Evolutionary conservation across 352 stramenopile species (phyloP).

Genomic region (Pythium rishiriense): DNA sequence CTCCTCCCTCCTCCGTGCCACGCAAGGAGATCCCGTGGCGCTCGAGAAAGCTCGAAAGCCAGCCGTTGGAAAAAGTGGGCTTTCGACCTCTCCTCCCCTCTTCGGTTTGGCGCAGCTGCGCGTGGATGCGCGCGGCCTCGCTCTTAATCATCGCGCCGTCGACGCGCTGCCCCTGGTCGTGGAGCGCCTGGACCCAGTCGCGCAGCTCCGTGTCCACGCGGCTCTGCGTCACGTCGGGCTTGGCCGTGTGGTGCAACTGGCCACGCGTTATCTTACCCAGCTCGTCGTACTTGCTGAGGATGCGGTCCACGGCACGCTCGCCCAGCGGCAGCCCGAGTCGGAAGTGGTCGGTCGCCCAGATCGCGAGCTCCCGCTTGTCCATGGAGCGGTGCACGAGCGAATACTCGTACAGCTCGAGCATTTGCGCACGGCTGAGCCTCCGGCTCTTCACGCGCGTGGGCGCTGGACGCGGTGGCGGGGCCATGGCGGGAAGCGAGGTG

Average conservation of each 20-base stretch:
- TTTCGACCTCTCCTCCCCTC: not conserved
- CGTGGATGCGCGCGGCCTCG: not conserved
- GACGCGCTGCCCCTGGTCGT: slow-evolving; percentile 1
- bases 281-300: slow-evolving; percentile 4
- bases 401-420: slow-evolving; percentile 13
- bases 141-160: slow-evolving; percentile 4
- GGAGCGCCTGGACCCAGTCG: slow-evolving; percentile 1
- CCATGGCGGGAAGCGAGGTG: too few relatives aligned
- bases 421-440: slow-evolving; percentile 2
- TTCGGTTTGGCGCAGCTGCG: not conserved
- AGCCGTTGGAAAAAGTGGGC: slow-evolving; percentile 2
- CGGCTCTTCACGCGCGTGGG: too few relatives aligned
- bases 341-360: slow-evolving; percentile 7
- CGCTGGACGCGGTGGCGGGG: not conserved
- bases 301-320: not conserved
- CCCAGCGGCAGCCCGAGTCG: not conserved
- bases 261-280: slow-evolving; percentile 1
- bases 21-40: slow-evolving; percentile 7
- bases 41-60: slow-evolving; percentile 3
- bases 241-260: slow-evolving; percentile 4
- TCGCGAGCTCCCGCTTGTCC: not conserved
- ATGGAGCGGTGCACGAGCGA: not conserved
- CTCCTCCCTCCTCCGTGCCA: not conserved
- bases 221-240: not conserved
- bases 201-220: not conserved